Base-by-base conservation (phyloP, 352 stramenopile species). In the Lagenidium sp. region DNA sequence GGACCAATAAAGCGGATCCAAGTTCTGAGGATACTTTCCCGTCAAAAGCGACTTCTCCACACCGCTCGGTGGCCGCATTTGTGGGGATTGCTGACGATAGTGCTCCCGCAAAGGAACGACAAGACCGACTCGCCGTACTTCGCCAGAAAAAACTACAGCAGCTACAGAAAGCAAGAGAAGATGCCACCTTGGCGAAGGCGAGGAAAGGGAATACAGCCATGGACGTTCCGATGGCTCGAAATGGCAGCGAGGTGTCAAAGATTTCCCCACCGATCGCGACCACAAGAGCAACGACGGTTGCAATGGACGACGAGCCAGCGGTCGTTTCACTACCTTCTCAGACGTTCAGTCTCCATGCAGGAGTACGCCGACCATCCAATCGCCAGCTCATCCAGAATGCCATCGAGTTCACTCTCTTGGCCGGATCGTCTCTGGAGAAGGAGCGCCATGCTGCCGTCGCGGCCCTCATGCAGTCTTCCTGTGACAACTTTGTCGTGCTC, bases 381-480 rank as follows among this genome's bases (percentile, higher is more conserved):
- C 66, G 70, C 4, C 64, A 82, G 41, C 48, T 88, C 8, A 68
- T 92, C 20, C 76, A 89, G 41, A 89, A 92, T 23, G 79, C 79
- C n/a, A 42, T 89, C 43, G 72, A 86, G 62, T 88, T 66, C 40
- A 92, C 73, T 18, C 45, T 92, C 1, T 52, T 88, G 16, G 76
- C 77, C 12, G 77, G 79, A 2, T 64, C 52, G 1, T 83, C 74
- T 0, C 68, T 78, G 50, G 74, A 74, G 24, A 76, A 63, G 18
- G 76, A 85, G 16, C 73, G 79, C 1, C 30, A 22, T 2, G 52
- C 66, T 2, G 76, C 73, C 0, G 32, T 86, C 4, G 38, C 64
- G 16, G 65, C 66, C 1, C 34, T 92, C 3, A 37, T 48, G 1
- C 43, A 68, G 34, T 84, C 76, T 6, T 26, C 46, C 0, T 69